Evolutionary conservation across 257 asterid species (phyloP).

Genomic region (Solanum chmielewskii): DNA sequence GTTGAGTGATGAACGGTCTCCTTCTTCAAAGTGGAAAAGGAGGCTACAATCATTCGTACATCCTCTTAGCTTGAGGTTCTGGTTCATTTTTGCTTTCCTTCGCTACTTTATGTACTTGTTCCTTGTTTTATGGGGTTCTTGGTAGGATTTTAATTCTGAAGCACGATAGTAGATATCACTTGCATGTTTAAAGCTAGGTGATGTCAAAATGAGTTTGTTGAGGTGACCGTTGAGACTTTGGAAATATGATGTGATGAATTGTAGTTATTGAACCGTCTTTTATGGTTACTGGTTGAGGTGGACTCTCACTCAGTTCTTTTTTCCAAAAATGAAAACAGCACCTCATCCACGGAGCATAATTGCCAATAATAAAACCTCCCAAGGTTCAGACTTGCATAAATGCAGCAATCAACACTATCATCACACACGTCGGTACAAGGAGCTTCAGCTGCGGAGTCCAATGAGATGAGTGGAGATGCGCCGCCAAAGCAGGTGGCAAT

Average conservation of each 20-base stretch:
- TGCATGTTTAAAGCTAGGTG: background rate
- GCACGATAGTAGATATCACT: background rate
- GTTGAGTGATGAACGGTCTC: conserved; percentile 28
- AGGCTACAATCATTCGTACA: conserved; percentile 26
- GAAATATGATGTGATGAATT: background rate
- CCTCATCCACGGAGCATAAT: background rate
- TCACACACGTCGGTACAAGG: conserved; percentile 14
- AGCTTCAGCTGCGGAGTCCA: background rate
- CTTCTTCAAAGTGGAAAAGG: conserved; percentile 13
- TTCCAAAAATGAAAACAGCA: background rate
- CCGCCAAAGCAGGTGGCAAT: conserved; percentile 98
- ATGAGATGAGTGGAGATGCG: conserved; percentile 35
- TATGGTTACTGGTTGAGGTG: background rate
- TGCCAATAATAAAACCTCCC: background rate
- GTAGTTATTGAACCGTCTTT: background rate
- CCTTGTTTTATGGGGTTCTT: background rate
- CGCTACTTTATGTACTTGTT: background rate
- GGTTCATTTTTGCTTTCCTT: background rate
- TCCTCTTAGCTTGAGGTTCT: background rate
- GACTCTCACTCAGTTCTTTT: background rate
- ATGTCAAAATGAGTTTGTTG: background rate
- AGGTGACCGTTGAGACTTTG: background rate
- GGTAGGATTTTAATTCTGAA: background rate
- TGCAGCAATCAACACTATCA: conserved; percentile 36
- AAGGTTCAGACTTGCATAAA: conserved; percentile 1